Conservation (phyloP, 2,329 filamentous ascomycete genomes). For the Exophiala spinifera region DNA sequence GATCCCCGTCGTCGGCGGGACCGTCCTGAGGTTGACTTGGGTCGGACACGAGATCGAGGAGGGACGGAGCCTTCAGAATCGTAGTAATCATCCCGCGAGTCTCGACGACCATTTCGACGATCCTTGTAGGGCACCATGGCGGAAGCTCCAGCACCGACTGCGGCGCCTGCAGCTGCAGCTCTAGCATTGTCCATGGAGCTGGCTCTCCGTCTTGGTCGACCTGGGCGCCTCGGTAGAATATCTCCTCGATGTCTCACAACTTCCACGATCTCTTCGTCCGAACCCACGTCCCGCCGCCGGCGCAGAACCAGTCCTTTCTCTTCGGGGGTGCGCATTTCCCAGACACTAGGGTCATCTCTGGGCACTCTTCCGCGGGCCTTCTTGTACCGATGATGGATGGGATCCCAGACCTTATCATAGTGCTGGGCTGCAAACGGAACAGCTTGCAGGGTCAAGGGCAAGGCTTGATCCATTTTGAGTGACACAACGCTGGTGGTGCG, state of each 20-base stretch:
- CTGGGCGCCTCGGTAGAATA: conserved; percentile 22
- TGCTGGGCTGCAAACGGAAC: conserved; percentile 24
- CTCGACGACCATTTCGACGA: conserved; percentile 3
- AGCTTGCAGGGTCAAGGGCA: conserved; percentile 23
- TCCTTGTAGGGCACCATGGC: conserved; percentile 17
- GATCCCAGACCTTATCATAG: conserved; percentile 26
- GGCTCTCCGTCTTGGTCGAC: conserved; percentile 16
- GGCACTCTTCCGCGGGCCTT: conserved; percentile 22
- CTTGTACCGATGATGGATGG: conserved; percentile 22
- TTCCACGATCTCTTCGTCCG: conserved; percentile 31
- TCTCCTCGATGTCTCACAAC: conserved; percentile 27
- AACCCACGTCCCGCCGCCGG: conserved; percentile 25
- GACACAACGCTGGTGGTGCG: conserved; percentile 4
- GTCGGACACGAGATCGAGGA: conserved; percentile 24
- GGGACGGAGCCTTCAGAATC: conserved; percentile 30
- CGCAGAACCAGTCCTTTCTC: conserved; percentile 29
- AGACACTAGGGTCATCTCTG: conserved; percentile 20
- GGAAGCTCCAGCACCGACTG: conserved; percentile 23
- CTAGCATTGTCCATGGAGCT: conserved; percentile 23
- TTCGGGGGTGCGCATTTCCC: conserved; percentile 24
- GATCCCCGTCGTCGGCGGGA: conserved; percentile 17
- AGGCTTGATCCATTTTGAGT: conserved; percentile 21
- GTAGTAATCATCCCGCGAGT: conserved; percentile 17
- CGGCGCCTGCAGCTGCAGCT: conserved; percentile 13
- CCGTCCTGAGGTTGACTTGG: conserved; percentile 25